These are phyloP conservation scores for Irpex rosettiformis DNA, from an alignment of 1,284 basidiomycete genomes.

Conservation along the genomic window DNA sequence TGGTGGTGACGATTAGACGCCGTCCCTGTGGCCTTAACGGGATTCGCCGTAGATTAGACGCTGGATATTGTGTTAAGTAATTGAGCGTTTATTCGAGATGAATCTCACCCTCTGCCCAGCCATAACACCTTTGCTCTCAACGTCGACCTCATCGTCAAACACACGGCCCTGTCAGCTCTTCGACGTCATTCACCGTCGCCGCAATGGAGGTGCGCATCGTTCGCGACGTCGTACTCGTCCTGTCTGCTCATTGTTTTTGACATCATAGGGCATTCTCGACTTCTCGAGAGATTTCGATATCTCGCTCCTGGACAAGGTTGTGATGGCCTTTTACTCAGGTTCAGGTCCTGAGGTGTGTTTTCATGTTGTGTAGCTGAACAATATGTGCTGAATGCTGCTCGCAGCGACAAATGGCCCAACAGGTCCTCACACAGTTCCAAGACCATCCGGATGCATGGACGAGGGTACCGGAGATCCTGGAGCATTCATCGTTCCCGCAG, in stretches of 20 bases:
- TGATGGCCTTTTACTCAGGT: constrained; percentile 29
- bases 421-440: constrained; percentile 92
- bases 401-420: constrained; percentile 90
- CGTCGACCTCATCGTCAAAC: constrained; percentile 24
- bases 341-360: constrained; percentile 28
- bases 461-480: constrained; percentile 91
- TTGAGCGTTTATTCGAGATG: not conserved
- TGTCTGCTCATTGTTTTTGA: not conserved
- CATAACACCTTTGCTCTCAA: constrained; percentile 21
- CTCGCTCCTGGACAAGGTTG: constrained; percentile 32
- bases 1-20: too few species aligned
- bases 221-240: not conserved
- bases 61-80: not conserved
- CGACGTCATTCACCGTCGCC: constrained; percentile 21
- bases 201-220: constrained; percentile 34
- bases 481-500: constrained; percentile 82
- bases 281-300: constrained; percentile 33
- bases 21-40: not conserved
- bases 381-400: not conserved
- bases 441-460: constrained; percentile 99
- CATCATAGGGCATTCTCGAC: constrained; percentile 29
- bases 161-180: constrained; percentile 24
- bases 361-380: not conserved
- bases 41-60: not conserved
- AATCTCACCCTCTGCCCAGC: constrained; percentile 41